Evolutionary conservation across 1,284 basidiomycete genomes (phyloP).

Genomic region (Pseudozyma sp.): DNA sequence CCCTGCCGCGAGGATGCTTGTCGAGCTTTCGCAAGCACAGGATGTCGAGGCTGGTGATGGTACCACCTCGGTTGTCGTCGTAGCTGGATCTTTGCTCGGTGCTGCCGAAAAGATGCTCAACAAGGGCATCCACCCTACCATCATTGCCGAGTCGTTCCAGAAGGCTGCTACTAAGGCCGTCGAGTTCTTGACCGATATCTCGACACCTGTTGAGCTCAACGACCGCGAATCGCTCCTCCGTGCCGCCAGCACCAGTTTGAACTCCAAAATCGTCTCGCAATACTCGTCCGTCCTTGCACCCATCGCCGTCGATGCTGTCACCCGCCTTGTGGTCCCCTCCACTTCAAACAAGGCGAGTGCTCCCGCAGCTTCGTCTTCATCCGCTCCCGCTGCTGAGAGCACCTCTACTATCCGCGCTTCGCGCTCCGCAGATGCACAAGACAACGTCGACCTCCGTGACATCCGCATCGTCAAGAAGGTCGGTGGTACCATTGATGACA

Average conservation of each 20-base stretch:
- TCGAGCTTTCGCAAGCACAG: constrained; percentile 97
- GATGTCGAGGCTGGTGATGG: constrained; percentile 99
- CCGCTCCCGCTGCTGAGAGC: constrained; percentile 75
- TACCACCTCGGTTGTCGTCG: constrained; percentile 97
- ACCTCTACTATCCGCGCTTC: constrained; percentile 12
- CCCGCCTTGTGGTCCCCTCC: constrained; percentile 54
- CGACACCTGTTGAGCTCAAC: constrained; percentile 89
- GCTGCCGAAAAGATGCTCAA: constrained; percentile 97
- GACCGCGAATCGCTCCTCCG: constrained; percentile 88
- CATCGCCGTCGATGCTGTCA: constrained; percentile 94
- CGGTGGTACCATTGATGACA: constrained; percentile 98
- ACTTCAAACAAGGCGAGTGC: constrained; percentile 23
- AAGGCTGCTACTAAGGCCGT: constrained; percentile 92
- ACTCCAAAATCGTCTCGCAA: constrained; percentile 99
- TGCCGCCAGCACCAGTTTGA: constrained; percentile 93
- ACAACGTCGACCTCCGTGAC: constrained; percentile 88
- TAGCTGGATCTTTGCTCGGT: constrained; percentile 90
- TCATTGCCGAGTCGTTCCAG: constrained; percentile 95
- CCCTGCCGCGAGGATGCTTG: constrained; percentile 95
- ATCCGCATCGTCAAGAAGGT: constrained; percentile 98
- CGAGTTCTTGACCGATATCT: constrained; percentile 92
- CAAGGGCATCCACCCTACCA: constrained; percentile 95
- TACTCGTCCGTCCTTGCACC: constrained; percentile 97
- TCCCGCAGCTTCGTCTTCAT: constrained; percentile 77
- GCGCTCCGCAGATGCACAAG: constrained; percentile 25